Percentiles rank a stretch among this genome's conserved stretches.
Conservation (phyloP, 2,329 filamentous ascomycete genomes). For the Sporothrix humicola region DNA sequence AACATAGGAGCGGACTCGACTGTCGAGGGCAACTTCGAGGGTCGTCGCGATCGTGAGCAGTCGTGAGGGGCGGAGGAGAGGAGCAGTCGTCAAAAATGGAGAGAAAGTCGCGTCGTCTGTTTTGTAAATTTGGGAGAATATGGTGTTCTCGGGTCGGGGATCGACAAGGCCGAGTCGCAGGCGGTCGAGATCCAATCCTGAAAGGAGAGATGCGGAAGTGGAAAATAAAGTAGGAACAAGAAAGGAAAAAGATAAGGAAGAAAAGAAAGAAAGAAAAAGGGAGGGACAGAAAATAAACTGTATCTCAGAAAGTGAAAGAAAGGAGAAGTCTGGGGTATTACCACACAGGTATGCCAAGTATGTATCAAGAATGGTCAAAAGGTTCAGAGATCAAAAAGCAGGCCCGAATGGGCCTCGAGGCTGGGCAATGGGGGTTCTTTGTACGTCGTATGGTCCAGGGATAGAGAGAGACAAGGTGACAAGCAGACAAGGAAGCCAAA, state of each 20-base stretch:
- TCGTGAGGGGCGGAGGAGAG: neutral
- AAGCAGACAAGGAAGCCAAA: too few species aligned
- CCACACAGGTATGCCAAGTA: neutral
- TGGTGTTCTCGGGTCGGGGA: neutral
- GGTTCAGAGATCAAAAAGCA: neutral
- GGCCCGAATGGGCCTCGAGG: conserved; percentile 8
- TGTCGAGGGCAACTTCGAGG: too few species aligned
- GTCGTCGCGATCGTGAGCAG: neutral
- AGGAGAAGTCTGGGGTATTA: conserved; percentile 10
- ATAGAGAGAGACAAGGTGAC: neutral
- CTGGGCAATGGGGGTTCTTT: conserved; percentile 19
- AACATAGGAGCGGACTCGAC: neutral
- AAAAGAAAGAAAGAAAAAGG: neutral
- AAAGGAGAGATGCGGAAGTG: neutral
- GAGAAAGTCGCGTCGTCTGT: neutral
- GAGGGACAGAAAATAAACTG: neutral
- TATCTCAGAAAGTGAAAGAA: neutral
- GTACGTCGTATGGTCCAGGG: conserved; percentile 14
- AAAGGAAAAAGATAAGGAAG: neutral
- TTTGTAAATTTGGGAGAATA: neutral
- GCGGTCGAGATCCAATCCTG: neutral
- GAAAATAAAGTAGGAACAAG: neutral
- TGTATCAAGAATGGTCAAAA: neutral
- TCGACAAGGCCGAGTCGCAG: conserved; percentile 16
- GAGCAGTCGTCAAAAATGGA: neutral